phyloP scores from a whole-genome alignment of 768 basidiomycete species.

The Coprinellus micaceus region DNA sequence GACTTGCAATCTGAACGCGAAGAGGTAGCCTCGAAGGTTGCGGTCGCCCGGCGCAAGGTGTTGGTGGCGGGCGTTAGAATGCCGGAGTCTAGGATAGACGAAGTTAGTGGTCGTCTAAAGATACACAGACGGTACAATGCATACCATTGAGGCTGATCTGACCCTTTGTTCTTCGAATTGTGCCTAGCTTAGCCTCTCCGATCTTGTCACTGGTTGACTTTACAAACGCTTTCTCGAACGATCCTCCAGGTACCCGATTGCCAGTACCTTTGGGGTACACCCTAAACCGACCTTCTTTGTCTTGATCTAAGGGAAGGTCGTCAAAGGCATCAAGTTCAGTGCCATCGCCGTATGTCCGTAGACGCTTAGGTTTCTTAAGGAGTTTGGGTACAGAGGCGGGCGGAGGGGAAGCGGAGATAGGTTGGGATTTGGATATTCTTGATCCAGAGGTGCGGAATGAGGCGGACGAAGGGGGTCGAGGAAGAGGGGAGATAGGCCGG shows the following conservation, averaged over 20 bases:
- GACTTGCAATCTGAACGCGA: constrained; percentile 27
- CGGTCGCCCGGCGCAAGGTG: constrained; percentile 53
- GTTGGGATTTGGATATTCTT: constrained; percentile 21
- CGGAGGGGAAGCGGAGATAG: constrained; percentile 31
- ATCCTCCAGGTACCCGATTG: constrained; percentile 58
- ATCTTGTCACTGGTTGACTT: constrained; percentile 25
- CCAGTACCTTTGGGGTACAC: constrained; percentile 70
- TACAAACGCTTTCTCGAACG: constrained; percentile 33
- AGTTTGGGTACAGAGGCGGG: constrained; percentile 55
- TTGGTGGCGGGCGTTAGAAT: constrained; percentile 43
- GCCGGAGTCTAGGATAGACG: constrained; percentile 19
- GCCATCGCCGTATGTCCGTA: constrained; percentile 76
- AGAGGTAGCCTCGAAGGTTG: constrained; percentile 49
- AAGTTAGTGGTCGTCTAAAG: constrained; percentile 11
- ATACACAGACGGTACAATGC: constrained; percentile 13
- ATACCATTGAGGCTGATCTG: constrained; percentile 44
- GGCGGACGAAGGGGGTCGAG: constrained; percentile 53
- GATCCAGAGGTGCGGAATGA: constrained; percentile 35
- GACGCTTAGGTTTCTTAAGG: constrained; percentile 73
- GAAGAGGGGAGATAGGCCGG: constrained; percentile 58
- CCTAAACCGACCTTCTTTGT: constrained; percentile 71
- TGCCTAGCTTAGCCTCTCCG: constrained; percentile 43
- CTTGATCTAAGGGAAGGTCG: constrained; percentile 82
- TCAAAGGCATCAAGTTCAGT: constrained; percentile 88
- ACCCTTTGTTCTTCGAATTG: constrained; percentile 54